A percentile compares a stretch with the other conserved stretches of the same genome.
These are phyloP conservation scores for Exserohilum turcica DNA, from an alignment of 2,329 filamentous ascomycete species.

Conservation along the genomic window DNA sequence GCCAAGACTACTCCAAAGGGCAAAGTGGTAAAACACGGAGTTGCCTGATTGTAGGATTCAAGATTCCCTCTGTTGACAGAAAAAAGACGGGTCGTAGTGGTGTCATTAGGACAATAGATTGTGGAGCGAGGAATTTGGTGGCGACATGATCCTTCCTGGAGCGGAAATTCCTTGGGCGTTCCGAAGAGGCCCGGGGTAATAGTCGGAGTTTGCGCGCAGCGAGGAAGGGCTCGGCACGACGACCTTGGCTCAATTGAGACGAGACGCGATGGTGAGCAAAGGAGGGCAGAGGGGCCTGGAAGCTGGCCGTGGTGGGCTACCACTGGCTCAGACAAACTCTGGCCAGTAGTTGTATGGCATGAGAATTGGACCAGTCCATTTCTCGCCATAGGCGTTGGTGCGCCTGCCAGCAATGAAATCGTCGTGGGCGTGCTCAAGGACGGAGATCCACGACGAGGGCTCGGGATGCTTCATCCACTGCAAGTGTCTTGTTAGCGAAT, in stretches of 20 bases:
- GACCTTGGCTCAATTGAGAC: constrained; percentile 18
- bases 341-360: constrained; percentile 58
- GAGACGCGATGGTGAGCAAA: constrained; percentile 4
- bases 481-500: constrained; percentile 25
- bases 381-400: constrained; percentile 60
- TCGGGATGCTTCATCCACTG: constrained; percentile 63
- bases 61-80: no score
- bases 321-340: constrained; percentile 52
- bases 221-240: constrained; percentile 24
- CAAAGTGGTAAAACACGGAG: no score
- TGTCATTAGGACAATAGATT: no score
- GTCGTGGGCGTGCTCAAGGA: constrained; percentile 60
- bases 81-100: no score
- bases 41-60: no score
- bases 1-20: no score
- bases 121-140: no score
- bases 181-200: no score
- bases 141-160: no score
- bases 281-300: constrained; percentile 1
- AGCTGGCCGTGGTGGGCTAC: background rate
- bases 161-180: no score
- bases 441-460: constrained; percentile 61
- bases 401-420: constrained; percentile 58
- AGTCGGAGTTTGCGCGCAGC: background rate
- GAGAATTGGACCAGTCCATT: constrained; percentile 57